phyloP scores from a whole-genome alignment of 2,329 filamentous ascomycete genomes.

The Aureobasidium mangrovei region DNA sequence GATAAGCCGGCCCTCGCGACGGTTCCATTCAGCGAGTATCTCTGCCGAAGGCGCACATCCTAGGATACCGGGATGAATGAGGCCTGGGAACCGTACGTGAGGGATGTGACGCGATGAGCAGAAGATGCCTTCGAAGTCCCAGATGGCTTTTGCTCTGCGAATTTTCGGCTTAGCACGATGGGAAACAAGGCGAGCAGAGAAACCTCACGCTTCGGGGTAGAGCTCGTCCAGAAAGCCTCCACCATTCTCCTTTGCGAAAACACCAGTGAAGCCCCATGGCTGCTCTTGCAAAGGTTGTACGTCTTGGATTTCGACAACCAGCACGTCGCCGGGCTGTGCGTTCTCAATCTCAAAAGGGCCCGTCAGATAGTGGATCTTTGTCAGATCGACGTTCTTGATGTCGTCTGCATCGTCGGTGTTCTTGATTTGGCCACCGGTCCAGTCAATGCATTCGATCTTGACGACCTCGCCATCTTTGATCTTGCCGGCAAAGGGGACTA shows the following conservation, averaged over 20 bases:
- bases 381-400: slow-evolving; percentile 74
- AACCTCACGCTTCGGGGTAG: slow-evolving; percentile 66
- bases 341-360: slow-evolving; percentile 82
- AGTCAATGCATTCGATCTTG: slow-evolving; percentile 88
- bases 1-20: slow-evolving; percentile 72
- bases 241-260: slow-evolving; percentile 73
- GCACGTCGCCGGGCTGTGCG: slow-evolving; percentile 74
- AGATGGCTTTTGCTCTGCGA: slow-evolving; percentile 60
- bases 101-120: slow-evolving; percentile 82
- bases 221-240: slow-evolving; percentile 83
- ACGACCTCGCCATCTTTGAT: slow-evolving; percentile 81
- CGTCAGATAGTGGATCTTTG: slow-evolving; percentile 75
- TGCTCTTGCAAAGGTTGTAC: slow-evolving; percentile 79
- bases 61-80: slow-evolving; percentile 87
- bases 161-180: slow-evolving; percentile 17
- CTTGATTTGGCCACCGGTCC: slow-evolving; percentile 64
- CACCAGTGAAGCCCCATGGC: slow-evolving; percentile 83
- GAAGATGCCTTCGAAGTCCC: slow-evolving; percentile 70
- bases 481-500: slow-evolving; percentile 63
- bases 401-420: slow-evolving; percentile 91
- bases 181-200: neutral
- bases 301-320: slow-evolving; percentile 85
- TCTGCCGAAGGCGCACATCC: slow-evolving; percentile 77
- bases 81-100: slow-evolving; percentile 74
- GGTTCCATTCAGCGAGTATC: slow-evolving; percentile 74